Base-by-base conservation (phyloP, 1,284 basidiomycete genomes). In the Pyrrhoderma lamaoense region DNA sequence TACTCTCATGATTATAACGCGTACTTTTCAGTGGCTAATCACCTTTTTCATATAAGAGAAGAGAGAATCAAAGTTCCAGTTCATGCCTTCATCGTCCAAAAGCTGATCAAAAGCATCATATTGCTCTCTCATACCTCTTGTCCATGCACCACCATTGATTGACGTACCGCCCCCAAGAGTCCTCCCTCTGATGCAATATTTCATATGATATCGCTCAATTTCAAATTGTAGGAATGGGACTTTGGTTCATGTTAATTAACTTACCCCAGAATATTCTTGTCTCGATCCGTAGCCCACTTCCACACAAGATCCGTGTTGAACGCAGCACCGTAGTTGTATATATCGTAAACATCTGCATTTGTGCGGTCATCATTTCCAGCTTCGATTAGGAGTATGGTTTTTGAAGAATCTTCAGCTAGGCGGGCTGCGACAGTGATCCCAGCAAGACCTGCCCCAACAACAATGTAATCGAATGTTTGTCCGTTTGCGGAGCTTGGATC, bases 391-490 rank as follows among this genome's bases (percentile, higher is more conserved):
- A 81, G 67, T 8, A 84, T 70, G 1, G 72, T 73, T 45, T 72
- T 64, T 7, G 60, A 58, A 1, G 76, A 60, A 57, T 85, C 73
- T 59, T 84, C 81, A 0, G 79, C 64, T 22, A 88, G 69, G 2
- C 83, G 71, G 11, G 71, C 68, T 2, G 84, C 83, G 4, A 87
- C 73, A 0, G 79, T 80, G 7, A 75, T 70, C 2, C 84, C 85
- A 1, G 77, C 72, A 2, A 83, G 66, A 0, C 84, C 83, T 21
- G 75, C 82, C 2, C 83, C 83, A 3, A 81, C 74, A 47, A 85
- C 71, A 56, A 85, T 78, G 61, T 85, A 85, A 68, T 85, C 82
- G 60, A 73, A 84, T 0, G 74, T 71, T 51, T 70, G 52, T 16
- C 43, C 48, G 31, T 47, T 50, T 4, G 43, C 53, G 31, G 16